phyloP scores from a whole-genome alignment of 2,329 filamentous ascomycete species.

The Polytolypa hystricis region DNA sequence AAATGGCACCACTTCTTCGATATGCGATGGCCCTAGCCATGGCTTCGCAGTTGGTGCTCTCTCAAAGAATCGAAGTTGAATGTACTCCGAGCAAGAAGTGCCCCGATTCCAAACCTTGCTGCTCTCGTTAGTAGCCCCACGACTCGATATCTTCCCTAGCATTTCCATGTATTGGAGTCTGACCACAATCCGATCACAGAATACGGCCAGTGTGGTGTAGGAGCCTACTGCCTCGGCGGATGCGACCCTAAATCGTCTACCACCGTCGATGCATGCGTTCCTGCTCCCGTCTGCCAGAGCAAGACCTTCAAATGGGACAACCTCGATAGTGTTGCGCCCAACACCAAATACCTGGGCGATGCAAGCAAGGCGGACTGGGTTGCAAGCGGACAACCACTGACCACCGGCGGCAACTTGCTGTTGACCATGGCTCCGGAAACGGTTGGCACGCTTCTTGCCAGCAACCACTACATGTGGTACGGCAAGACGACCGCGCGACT shows the following conservation, averaged over 20 bases:
- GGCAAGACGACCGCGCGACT: constrained; percentile 78
- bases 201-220: constrained; percentile 85
- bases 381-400: constrained; percentile 62
- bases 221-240: constrained; percentile 89
- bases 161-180: not conserved
- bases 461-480: constrained; percentile 90
- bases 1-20: constrained; percentile 27
- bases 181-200: constrained; percentile 44
- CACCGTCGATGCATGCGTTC: constrained; percentile 72
- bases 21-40: constrained; percentile 22
- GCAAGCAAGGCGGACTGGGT: constrained; percentile 75
- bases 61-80: constrained; percentile 18
- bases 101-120: constrained; percentile 62
- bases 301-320: constrained; percentile 62
- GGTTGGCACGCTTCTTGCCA: constrained; percentile 76
- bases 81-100: constrained; percentile 48
- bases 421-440: constrained; percentile 83
- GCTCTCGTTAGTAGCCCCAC: constrained; percentile 58
- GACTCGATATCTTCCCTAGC: not conserved
- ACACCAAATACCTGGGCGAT: constrained; percentile 79
- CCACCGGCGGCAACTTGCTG: constrained; percentile 53
- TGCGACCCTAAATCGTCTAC: constrained; percentile 83
- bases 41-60: constrained; percentile 22
- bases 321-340: constrained; percentile 57
- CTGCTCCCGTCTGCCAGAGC: constrained; percentile 69